phyloP scores from a whole-genome alignment of 768 basidiomycete species.

The Boletus sp. region DNA sequence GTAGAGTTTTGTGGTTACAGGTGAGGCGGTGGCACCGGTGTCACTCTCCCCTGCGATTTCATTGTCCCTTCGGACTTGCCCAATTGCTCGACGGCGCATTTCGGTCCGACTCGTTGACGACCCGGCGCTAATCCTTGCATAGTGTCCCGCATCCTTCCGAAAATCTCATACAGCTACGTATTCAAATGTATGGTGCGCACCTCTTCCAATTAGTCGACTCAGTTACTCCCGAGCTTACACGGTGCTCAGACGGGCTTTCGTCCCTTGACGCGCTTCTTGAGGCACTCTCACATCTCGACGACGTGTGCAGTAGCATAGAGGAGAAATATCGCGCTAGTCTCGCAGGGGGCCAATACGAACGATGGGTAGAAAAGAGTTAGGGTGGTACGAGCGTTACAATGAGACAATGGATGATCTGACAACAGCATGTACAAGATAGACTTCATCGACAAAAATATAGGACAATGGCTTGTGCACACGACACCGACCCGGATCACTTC shows the following conservation, averaged over 20 bases:
- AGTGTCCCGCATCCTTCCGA: constrained; percentile 90
- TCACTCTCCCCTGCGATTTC: background rate
- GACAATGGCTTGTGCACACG: background rate
- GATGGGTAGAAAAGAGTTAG: constrained; percentile 69
- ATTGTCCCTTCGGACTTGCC: constrained; percentile 12
- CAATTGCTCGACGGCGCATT: background rate
- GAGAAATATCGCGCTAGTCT: constrained; percentile 65
- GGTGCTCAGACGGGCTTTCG: constrained; percentile 73
- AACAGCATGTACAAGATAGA: background rate
- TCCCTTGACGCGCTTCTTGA: constrained; percentile 76
- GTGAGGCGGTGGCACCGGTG: constrained; percentile 39
- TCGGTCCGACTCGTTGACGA: background rate
- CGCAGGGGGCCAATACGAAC: constrained; percentile 50
- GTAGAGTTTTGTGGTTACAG: background rate
- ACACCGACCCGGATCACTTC: background rate
- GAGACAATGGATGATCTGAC: constrained; percentile 5
- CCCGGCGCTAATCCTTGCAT: background rate
- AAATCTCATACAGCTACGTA: constrained; percentile 93
- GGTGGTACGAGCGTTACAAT: background rate
- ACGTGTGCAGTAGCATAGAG: constrained; percentile 69
- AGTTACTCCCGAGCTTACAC: background rate
- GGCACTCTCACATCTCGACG: constrained; percentile 76
- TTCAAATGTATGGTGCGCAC: constrained; percentile 96
- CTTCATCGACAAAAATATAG: background rate
- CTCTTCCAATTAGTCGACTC: background rate